Conservation (phyloP, 768 basidiomycete genomes). For the Russula sp. region DNA sequence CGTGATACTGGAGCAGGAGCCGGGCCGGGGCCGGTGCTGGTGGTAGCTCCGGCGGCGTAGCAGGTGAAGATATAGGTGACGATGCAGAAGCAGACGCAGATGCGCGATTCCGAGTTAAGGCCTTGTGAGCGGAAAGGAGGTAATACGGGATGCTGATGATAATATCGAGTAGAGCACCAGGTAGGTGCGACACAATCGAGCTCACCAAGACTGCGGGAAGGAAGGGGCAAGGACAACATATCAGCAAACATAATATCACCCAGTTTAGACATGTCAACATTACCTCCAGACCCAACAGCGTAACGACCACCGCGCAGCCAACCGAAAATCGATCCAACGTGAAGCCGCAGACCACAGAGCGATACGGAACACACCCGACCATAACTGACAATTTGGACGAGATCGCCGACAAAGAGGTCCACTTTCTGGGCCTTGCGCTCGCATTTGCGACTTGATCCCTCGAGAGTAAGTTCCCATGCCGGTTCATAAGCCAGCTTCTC, state of each 20-base stretch:
- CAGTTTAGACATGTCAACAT: conserved; percentile 27
- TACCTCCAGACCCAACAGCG: conserved; percentile 78
- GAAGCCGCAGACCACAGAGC: conserved; percentile 46
- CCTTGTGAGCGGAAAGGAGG: conserved; percentile 60
- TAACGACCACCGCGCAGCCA: conserved; percentile 67
- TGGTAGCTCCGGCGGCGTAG: conserved; percentile 30
- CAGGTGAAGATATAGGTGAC: conserved; percentile 2
- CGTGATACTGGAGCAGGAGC: no score
- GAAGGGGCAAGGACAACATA: conserved; percentile 16
- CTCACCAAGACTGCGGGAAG: conserved; percentile 65
- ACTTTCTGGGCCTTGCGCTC: conserved; percentile 56
- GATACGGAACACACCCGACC: conserved; percentile 47
- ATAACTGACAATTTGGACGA: conserved; percentile 58
- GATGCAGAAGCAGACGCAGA: conserved; percentile 27
- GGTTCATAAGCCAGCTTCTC: conserved; percentile 71
- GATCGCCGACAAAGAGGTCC: conserved; percentile 53
- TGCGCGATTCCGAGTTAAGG: conserved; percentile 53
- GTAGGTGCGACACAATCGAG: conserved; percentile 65
- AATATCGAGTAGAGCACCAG: conserved; percentile 57
- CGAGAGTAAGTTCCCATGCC: conserved; percentile 55
- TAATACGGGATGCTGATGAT: conserved; percentile 65
- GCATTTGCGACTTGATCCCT: conserved; percentile 41
- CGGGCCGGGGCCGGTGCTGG: not conserved
- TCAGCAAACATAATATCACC: not conserved
- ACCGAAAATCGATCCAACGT: conserved; percentile 49